Evolutionary conservation across 352 stramenopile species (phyloP).

Genomic region (Labyrinthula sp.): DNA sequence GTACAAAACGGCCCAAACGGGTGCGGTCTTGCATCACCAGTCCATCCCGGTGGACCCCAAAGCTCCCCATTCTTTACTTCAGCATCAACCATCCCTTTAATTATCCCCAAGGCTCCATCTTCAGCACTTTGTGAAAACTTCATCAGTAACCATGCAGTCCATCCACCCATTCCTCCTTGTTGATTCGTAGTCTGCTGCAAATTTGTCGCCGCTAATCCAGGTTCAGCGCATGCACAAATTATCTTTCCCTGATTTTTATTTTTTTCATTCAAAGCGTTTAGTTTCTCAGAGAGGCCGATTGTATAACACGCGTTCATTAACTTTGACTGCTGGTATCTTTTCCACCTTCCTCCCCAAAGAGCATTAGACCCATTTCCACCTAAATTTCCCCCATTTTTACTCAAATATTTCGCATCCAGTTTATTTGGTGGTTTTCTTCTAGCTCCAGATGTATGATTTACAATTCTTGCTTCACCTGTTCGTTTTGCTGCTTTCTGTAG

Average conservation of each 20-base stretch:
- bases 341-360: constrained; percentile 35
- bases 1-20: too few relatives aligned
- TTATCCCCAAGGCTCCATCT: constrained; percentile 5
- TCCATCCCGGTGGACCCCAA: too few relatives aligned
- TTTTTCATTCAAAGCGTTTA: too few relatives aligned
- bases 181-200: constrained; percentile 30
- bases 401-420: constrained; percentile 6
- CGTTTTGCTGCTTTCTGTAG: constrained; percentile 31
- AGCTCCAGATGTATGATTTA: constrained; percentile 1
- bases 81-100: background rate
- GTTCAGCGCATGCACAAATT: constrained; percentile 8
- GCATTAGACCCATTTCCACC: constrained; percentile 7
- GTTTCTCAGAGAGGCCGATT: constrained; percentile 33
- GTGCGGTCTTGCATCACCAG: too few relatives aligned
- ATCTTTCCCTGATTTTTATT: constrained; percentile 28
- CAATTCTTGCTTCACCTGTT: constrained; percentile 36
- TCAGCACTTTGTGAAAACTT: constrained; percentile 12
- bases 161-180: constrained; percentile 15
- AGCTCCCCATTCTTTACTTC: constrained; percentile 5
- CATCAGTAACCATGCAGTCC: constrained; percentile 8
- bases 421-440: background rate
- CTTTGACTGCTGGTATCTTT: constrained; percentile 40
- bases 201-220: constrained; percentile 32
- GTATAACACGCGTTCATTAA: constrained; percentile 39
- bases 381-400: background rate